Evolutionary conservation across 179 eudicot genomes (phyloP).

Genomic region (Drosera spatulata): DNA sequence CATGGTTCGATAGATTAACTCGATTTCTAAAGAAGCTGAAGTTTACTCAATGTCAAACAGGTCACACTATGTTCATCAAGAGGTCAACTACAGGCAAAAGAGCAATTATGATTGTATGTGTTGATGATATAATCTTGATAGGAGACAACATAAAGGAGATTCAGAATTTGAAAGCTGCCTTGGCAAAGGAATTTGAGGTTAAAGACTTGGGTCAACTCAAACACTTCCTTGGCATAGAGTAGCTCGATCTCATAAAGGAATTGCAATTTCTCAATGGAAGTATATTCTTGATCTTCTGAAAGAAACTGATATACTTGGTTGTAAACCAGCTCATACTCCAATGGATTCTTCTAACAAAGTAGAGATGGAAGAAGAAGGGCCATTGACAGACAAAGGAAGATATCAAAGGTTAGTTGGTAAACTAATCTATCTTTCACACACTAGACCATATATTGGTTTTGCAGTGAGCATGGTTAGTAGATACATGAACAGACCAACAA

Average conservation of each 20-base stretch:
- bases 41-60: not conserved
- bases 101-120: slow-evolving; percentile 1
- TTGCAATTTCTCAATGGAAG: not conserved
- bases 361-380: too few species aligned
- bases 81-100: not conserved
- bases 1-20: too few species aligned
- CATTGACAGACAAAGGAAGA: not conserved
- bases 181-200: not conserved
- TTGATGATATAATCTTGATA: slow-evolving; percentile 1
- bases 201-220: not conserved
- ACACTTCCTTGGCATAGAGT: slow-evolving; percentile 2
- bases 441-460: not conserved
- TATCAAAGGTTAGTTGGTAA: not conserved
- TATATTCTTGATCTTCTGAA: not conserved
- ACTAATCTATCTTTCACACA: not conserved
- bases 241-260: not conserved
- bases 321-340: not conserved
- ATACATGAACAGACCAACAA: not conserved
- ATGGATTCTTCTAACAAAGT: not conserved
- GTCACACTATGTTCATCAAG: not conserved
- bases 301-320: not conserved
- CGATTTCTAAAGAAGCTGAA: not conserved
- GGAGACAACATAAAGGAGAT: not conserved
- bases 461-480: not conserved
- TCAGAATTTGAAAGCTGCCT: not conserved